A percentile compares a stretch with the other conserved stretches of the same genome.
Conservation (phyloP, 768 basidiomycete genomes). For the Stropharia rugosoannulata region DNA sequence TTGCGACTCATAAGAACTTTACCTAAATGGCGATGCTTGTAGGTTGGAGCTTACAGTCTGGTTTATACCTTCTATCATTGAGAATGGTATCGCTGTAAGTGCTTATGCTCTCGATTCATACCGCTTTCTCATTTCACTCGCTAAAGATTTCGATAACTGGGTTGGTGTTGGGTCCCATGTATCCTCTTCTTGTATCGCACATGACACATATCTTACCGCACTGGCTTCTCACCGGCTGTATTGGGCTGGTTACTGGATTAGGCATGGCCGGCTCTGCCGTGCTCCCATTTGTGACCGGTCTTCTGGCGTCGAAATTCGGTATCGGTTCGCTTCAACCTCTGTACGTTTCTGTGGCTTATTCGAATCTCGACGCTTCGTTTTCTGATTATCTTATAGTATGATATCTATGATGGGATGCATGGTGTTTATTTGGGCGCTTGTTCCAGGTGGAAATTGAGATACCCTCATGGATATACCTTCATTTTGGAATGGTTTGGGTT, state of each 20-base stretch:
- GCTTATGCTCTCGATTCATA: background rate
- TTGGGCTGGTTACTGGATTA: slow-evolving; percentile 63
- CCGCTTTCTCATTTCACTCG: background rate
- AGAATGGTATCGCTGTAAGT: slow-evolving; percentile 52
- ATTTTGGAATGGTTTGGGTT: no score
- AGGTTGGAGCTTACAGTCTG: slow-evolving; percentile 72
- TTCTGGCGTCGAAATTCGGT: slow-evolving; percentile 60
- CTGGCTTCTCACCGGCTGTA: slow-evolving; percentile 61
- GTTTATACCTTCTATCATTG: slow-evolving; percentile 67
- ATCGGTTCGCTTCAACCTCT: slow-evolving; percentile 61
- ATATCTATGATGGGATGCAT: slow-evolving; percentile 61
- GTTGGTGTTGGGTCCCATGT: slow-evolving; percentile 72
- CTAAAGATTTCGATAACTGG: slow-evolving; percentile 54
- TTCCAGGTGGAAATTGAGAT: slow-evolving; percentile 27
- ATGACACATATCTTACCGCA: slow-evolving; percentile 65
- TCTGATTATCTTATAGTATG: slow-evolving; percentile 32
- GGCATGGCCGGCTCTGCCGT: slow-evolving; percentile 71
- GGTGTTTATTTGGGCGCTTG: slow-evolving; percentile 53
- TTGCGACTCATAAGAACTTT: background rate
- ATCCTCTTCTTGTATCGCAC: slow-evolving; percentile 69
- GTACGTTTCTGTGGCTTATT: slow-evolving; percentile 33
- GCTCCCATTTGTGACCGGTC: slow-evolving; percentile 71
- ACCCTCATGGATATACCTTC: background rate
- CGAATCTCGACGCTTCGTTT: background rate
- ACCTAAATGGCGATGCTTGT: background rate